A percentile compares a stretch with the other conserved stretches of the same genome.
These are phyloP conservation scores for Neurospora sp. DNA, from an alignment of 495 filamentous ascomycete species.

Conservation along the genomic window DNA sequence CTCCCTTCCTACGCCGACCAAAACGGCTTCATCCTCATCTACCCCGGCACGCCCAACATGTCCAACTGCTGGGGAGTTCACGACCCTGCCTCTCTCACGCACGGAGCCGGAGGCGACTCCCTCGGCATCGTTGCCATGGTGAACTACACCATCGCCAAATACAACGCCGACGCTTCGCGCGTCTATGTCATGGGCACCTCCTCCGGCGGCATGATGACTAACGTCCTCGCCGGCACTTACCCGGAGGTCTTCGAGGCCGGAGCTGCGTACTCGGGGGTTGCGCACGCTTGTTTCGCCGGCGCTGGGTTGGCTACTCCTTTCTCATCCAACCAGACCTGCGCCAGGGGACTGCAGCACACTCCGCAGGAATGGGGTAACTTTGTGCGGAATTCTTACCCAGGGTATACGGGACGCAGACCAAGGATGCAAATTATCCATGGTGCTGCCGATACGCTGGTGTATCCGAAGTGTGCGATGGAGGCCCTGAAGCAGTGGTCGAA, in stretches of 20 bases:
- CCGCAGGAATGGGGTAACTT: conserved; percentile 40
- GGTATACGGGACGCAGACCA: conserved; percentile 42
- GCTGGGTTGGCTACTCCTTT: conserved; percentile 22
- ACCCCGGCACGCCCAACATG: conserved; percentile 35
- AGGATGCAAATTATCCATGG: conserved; percentile 50
- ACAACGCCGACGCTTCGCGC: conserved; percentile 34
- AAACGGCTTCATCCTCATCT: conserved; percentile 46
- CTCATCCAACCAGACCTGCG: conserved; percentile 41
- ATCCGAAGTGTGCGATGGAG: conserved; percentile 40
- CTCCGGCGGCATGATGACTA: conserved; percentile 52
- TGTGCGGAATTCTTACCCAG: conserved; percentile 41
- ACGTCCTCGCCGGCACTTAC: conserved; percentile 48
- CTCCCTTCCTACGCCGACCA: conserved; percentile 33
- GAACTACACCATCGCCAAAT: conserved; percentile 37
- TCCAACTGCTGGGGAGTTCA: conserved; percentile 50
- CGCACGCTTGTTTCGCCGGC: conserved; percentile 41
- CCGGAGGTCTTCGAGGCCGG: conserved; percentile 49
- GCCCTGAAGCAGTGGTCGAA: conserved; percentile 49
- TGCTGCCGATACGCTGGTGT: conserved; percentile 37
- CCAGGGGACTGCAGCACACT: conserved; percentile 38
- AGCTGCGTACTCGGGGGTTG: conserved; percentile 43
- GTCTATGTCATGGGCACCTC: conserved; percentile 44
- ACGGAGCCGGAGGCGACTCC: conserved; percentile 42
- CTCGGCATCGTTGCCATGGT: conserved; percentile 48
- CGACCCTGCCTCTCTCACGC: conserved; percentile 36